phyloP scores from a whole-genome alignment of 2,329 filamentous ascomycete genomes.

The Colletotrichum australisinense region DNA sequence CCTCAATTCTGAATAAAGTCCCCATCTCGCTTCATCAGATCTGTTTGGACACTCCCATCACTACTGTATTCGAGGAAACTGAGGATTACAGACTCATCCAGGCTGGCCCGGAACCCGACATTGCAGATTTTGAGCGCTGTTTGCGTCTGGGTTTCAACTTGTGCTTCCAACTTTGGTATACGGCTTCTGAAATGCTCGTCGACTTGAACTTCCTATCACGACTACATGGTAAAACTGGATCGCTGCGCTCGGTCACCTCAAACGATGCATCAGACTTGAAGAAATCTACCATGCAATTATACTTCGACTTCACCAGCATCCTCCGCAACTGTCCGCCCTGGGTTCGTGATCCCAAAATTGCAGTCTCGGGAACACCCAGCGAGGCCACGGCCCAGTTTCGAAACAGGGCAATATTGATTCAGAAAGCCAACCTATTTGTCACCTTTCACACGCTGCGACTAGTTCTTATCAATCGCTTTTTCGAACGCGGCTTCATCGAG shows the following conservation, averaged over 20 bases:
- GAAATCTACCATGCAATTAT: constrained; percentile 39
- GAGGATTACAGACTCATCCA: constrained; percentile 4
- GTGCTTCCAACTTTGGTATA: constrained; percentile 12
- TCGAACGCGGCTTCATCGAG: neutral
- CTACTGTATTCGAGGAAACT: constrained; percentile 37
- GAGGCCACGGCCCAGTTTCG: neutral
- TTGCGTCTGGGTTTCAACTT: constrained; percentile 5
- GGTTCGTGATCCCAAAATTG: constrained; percentile 7
- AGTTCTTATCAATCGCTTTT: constrained; percentile 42
- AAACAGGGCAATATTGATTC: constrained; percentile 44
- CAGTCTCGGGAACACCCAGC: neutral
- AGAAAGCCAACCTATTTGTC: constrained; percentile 54
- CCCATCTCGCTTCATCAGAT: constrained; percentile 57
- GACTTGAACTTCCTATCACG: constrained; percentile 18
- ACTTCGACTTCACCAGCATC: constrained; percentile 39
- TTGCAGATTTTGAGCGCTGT: neutral
- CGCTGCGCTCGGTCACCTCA: neutral
- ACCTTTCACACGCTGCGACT: constrained; percentile 54
- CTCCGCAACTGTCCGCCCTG: constrained; percentile 31
- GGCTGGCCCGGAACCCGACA: neutral
- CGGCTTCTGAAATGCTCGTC: constrained; percentile 19
- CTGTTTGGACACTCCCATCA: constrained; percentile 53
- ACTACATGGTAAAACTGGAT: neutral
- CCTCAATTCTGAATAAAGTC: constrained; percentile 51
- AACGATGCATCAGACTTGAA: neutral